Evolutionary conservation across 2,329 filamentous ascomycete genomes (phyloP), one percentile per base, ranked within the genome.

Genomic region (Neoascochyta sp.): DNA sequence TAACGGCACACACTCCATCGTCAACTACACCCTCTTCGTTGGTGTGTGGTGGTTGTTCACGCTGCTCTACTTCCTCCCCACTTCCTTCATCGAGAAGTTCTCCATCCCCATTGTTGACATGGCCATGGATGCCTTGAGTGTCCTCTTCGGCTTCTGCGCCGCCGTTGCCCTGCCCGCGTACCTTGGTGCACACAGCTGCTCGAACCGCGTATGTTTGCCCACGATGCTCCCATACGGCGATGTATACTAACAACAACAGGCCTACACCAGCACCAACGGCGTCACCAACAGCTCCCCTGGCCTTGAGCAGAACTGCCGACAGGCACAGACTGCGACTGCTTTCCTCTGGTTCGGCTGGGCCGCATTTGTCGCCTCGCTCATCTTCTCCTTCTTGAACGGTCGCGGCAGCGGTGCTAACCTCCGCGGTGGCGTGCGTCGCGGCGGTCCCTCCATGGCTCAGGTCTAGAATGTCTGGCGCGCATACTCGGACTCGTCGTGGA

Each of bases 261-360:
- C 37, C 21, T 69, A 68, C 47, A 65, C 66, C 23, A 24, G 32
- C n/a, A 45, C 46, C 49, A 73, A 74, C 61, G 74, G 70, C 65
- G 77, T 85, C 55, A 80, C 71, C 15, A 82, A 73, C 57, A 80
- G 80, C 34, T 80, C 78, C 24, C 38, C 43, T 39, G 57, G 81
- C 61, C 68, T 73, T 37, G 61, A 69, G 57, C 78, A 81, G 67
- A 75, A 82, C 44, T 89, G 85, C 66, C 79, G 76, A 41, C 78
- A 86, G 65, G 75, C 86, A 10, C 84, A 89, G 67, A 84, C 84
- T 20, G 75, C 76, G 41, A 78, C 76, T 18, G 82, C 77, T 20
- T 90, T 90, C 67, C 73, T 86, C 65, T 90, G 82, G 82, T 88
- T 89, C 66, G 74, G 86, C 27, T 86, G 81, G 59, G 72, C 67